Percentiles rank a stretch among this genome's conserved stretches.
Conservation (phyloP, 139 green algal species). For the Spirogloea muscicola region DNA sequence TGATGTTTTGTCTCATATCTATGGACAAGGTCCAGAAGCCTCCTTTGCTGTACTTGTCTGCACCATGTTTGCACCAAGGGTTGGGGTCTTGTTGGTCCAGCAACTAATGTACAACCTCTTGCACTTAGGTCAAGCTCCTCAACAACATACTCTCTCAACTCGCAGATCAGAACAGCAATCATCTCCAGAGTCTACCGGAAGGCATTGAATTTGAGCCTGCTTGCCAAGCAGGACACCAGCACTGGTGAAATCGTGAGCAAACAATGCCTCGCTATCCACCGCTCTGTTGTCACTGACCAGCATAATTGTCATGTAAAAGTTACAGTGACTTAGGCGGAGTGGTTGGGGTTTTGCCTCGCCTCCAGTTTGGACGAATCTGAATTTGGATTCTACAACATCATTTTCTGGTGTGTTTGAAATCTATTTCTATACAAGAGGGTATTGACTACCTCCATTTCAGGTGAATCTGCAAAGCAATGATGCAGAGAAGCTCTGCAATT, state of each 20-base stretch:
- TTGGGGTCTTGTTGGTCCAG: neutral
- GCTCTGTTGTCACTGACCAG: neutral
- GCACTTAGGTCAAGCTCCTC: neutral
- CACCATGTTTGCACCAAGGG: too few relatives aligned
- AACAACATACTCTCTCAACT: neutral
- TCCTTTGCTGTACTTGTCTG: too few relatives aligned
- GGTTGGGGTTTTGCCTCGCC: neutral
- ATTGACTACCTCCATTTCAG: conserved; percentile 15
- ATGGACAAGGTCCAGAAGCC: neutral
- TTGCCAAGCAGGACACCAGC: conserved; percentile 22
- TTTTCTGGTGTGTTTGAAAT: neutral
- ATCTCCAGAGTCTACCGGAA: conserved; percentile 38
- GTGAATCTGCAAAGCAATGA: conserved; percentile 50
- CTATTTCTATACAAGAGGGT: conserved; percentile 1
- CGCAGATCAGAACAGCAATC: conserved; percentile 18
- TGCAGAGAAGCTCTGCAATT: conserved; percentile 42
- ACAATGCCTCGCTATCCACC: neutral
- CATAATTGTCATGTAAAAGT: neutral
- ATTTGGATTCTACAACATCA: neutral
- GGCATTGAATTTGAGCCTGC: conserved; percentile 20
- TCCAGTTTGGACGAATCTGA: neutral
- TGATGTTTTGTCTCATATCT: neutral
- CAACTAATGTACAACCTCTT: neutral
- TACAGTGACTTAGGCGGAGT: neutral
- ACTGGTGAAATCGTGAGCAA: conserved; percentile 33